Base-by-base conservation (phyloP, 345 rosid genomes). In the Combretum micranthum region DNA sequence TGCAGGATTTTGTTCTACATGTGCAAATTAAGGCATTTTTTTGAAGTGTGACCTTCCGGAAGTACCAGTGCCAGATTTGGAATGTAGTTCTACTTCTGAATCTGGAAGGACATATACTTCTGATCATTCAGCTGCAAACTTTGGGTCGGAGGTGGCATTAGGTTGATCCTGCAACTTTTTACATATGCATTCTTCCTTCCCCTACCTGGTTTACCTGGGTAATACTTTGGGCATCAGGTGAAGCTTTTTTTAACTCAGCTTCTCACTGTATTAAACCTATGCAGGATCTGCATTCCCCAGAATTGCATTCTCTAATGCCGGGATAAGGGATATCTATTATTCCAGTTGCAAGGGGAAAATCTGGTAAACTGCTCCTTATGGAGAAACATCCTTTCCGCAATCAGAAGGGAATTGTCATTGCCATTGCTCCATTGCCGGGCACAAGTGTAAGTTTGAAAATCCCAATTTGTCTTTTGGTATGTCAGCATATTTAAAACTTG, bases 321-420 rank as follows among this genome's bases (percentile, higher is more conserved):
- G 92, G 56, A 56, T 71, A 45, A 69, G 84, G 60, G 84, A 80
- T 58, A 71, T 80, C 70, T 74, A 70, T 78, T 43, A 62, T 82
- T 59, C 78, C 84, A 0, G 62, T 67, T 26, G 69, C 83, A 44
- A 64, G 55, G 11, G 84, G 81, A 44, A 51, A 52, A 53, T 70
- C 70, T 74, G 92, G 92, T 15, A 78, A 75, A 65, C 61, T 80
- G 64, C 73, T 85, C 69, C 86, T 82, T 53, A 81, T 69, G 6
- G 83, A 85, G 79, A 85, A 82, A 57, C 88, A 85, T 69, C 86
- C 92, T 48, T 80, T 80, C 60, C 75, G 75, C 50, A 75, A 78
- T 70, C 86, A 71, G 57, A 63, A 66, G 20, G 86, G 86, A 15
- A 59, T 78, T 23, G 83, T 80, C 32, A 76, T 82, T 50, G 92